A percentile compares a stretch with the other conserved stretches of the same genome.
phyloP scores from a whole-genome alignment of 163 green algal species.

The Chlorella variabilis region DNA sequence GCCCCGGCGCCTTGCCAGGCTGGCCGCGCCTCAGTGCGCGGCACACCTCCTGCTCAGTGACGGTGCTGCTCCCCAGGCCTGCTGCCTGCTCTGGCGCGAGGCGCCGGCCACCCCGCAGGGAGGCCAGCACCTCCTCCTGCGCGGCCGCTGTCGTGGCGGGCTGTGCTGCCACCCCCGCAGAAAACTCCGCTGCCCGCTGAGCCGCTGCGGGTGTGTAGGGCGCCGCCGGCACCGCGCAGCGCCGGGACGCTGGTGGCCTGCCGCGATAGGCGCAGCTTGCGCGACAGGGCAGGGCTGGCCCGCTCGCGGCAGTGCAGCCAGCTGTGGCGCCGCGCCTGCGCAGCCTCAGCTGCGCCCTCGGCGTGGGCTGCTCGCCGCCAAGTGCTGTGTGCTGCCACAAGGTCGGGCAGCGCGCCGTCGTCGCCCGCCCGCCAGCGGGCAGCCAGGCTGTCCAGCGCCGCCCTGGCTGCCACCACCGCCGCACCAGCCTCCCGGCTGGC shows the following conservation, averaged over 20 bases:
- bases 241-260: no score
- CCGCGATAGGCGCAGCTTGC: no score
- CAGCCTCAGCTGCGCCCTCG: slow-evolving; percentile 48
- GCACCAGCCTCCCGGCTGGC: no score
- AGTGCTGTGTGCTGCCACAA: no score
- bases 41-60: neutral
- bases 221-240: neutral
- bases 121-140: slow-evolving; percentile 6
- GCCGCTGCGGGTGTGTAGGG: neutral
- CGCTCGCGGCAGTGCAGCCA: no score
- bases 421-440: no score
- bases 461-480: no score
- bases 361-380: no score
- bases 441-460: no score
- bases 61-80: neutral
- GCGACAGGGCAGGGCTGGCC: no score
- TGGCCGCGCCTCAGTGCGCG: neutral
- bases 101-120: neutral
- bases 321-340: no score
- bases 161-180: slow-evolving; percentile 7
- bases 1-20: slow-evolving; percentile 2
- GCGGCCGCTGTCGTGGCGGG: neutral
- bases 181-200: neutral
- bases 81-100: neutral
- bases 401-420: no score